Base-by-base conservation (phyloP, 352 stramenopile genomes). In the Phytophthora quininea region DNA sequence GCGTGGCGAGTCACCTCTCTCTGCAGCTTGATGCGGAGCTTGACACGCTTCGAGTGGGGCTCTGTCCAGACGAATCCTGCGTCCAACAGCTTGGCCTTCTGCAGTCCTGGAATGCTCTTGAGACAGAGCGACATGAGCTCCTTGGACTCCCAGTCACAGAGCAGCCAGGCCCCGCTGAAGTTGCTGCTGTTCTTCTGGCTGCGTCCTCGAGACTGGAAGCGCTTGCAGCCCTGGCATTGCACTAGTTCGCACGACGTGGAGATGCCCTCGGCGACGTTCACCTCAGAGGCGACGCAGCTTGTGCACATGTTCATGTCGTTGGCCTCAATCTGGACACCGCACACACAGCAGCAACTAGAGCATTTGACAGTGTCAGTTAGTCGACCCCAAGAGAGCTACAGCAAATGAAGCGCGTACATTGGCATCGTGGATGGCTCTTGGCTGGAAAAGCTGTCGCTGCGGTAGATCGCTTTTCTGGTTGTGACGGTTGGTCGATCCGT, bases 51-150 rank as follows among this genome's bases (percentile, higher is more conserved):
- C 14, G 80, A 90, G 72, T 95, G 88, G 14, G 79, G 86, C 62
- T 95, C 88, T 3, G 88, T 95, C 88, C 88, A 95, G 54, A 95
- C 80, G 58, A 92, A 93, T 8, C 69, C 75, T 8, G 88, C 88
- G 68, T 95, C 88, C 12, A 92, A 69, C 33, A 95, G 74, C 58
- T 94, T 93, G 53, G 73, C 81, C 61, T 90, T 90, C 46, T 58
- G 64, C 27, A 94, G 77, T 0, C 80, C 80, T 5, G 80, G 66
- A 35, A 94, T 67, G 66, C 75, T 88, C 79, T 92, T 92, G 32
- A 94, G 74, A 51, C 84, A 92, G 37, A 94, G 73, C 62, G 83
- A 81, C 75, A 94, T 83, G 46, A 94, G 74, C 61, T 95, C 86
- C 10, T 71, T 76, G 10, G 84, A 93, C 64, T 95, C 86, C 75